A percentile compares a stretch with the other conserved stretches of the same genome.
These are phyloP conservation scores for Lactarius hatsudake DNA, from an alignment of 768 basidiomycete genomes.

Conservation along the genomic window DNA sequence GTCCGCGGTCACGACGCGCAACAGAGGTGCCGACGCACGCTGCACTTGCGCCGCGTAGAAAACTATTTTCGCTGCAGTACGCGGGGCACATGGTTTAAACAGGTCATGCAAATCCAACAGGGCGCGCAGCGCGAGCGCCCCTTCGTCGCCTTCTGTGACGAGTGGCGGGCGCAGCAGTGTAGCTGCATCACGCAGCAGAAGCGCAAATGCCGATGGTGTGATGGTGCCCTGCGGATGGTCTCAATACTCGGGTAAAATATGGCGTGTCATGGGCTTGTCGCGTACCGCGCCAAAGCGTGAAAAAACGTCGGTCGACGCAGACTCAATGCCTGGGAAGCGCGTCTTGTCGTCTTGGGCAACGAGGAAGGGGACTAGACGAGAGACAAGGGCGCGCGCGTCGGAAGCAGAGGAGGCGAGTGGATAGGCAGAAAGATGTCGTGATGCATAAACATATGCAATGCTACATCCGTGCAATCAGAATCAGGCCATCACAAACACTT, in stretches of 20 bases:
- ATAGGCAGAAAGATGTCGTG: slow-evolving; percentile 59
- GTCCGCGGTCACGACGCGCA: slow-evolving; percentile 8
- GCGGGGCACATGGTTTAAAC: slow-evolving; percentile 35
- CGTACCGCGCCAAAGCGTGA: slow-evolving; percentile 59
- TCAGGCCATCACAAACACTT: neutral
- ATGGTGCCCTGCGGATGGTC: slow-evolving; percentile 30
- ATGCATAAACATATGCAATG: slow-evolving; percentile 64
- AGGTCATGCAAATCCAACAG: slow-evolving; percentile 50
- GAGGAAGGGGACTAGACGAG: slow-evolving; percentile 62
- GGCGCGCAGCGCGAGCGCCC: slow-evolving; percentile 29
- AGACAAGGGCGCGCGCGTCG: slow-evolving; percentile 46
- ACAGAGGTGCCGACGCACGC: neutral
- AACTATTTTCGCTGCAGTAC: slow-evolving; percentile 56
- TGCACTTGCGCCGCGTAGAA: slow-evolving; percentile 66
- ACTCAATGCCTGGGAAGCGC: slow-evolving; percentile 49
- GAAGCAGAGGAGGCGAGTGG: slow-evolving; percentile 49
- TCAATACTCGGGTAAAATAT: neutral
- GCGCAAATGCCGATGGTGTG: slow-evolving; percentile 42
- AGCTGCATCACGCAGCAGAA: slow-evolving; percentile 57
- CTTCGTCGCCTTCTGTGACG: slow-evolving; percentile 32
- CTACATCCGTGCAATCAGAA: slow-evolving; percentile 36
- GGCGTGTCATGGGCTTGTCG: neutral
- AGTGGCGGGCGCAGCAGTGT: slow-evolving; percentile 48
- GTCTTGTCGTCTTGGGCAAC: slow-evolving; percentile 55
- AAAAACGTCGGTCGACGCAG: slow-evolving; percentile 61